Conservation (phyloP, 202 grass and related monocot genomes). For the Miscanthus sacchariflorus region DNA sequence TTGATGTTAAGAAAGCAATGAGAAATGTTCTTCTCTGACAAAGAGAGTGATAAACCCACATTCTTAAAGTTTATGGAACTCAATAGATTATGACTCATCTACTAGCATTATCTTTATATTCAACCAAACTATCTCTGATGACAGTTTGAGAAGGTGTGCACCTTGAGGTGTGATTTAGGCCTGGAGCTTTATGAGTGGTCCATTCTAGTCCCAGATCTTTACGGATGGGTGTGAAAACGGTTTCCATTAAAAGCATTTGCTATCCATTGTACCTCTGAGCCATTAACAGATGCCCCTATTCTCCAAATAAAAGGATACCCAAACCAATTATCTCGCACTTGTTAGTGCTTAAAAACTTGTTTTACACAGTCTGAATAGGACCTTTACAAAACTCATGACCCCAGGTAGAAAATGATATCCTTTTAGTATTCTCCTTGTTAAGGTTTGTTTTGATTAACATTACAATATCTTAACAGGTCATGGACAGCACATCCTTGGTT, state of each 20-base stretch:
- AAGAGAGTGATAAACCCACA: background rate
- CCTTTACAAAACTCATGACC: conserved; percentile 16
- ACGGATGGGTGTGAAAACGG: background rate
- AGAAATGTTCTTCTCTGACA: background rate
- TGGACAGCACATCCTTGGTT: conserved; percentile 50
- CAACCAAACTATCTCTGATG: background rate
- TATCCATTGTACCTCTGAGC: conserved; percentile 2
- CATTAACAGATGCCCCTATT: conserved; percentile 1
- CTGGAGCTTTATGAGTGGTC: background rate
- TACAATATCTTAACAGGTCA: conserved; percentile 62
- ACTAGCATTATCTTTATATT: conserved; percentile 4
- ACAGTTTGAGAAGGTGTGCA: background rate
- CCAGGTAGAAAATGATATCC: too few species aligned
- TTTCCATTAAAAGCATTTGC: background rate
- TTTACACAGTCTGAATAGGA: background rate
- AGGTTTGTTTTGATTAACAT: conserved; percentile 37
- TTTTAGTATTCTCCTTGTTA: background rate
- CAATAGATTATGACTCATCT: conserved; percentile 7
- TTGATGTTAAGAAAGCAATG: background rate
- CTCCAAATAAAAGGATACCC: background rate
- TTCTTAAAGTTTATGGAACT: background rate
- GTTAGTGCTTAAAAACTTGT: background rate
- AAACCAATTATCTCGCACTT: background rate
- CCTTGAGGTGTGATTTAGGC: background rate
- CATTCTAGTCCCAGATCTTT: conserved; percentile 1